These are phyloP conservation scores for Mortierella sp. DNA, from an alignment of 371 early-diverging fungal species.

Conservation along the genomic window DNA sequence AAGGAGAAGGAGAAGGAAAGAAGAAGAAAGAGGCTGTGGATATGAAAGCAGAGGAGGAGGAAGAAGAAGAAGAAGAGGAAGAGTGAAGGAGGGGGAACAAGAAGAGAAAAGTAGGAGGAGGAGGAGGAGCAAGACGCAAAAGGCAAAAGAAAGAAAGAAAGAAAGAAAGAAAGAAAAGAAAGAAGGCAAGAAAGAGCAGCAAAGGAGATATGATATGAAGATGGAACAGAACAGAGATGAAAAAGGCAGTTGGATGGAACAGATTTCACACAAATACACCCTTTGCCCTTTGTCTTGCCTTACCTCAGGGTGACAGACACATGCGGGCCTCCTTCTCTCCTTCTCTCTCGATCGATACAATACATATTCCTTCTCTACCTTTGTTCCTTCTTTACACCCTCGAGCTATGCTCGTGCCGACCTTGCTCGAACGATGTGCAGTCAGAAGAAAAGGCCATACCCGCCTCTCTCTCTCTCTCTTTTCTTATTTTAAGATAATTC, in stretches of 20 bases:
- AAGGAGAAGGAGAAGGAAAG: neutral
- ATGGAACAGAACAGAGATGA: neutral
- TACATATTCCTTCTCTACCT: neutral
- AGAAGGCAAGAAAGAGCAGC: neutral
- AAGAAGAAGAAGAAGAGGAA: neutral
- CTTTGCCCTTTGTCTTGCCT: neutral
- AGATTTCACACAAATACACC: neutral
- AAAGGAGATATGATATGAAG: neutral
- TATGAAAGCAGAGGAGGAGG: neutral
- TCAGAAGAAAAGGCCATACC: neutral
- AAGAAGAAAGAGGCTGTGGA: neutral
- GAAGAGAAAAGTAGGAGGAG: neutral
- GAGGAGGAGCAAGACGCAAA: neutral
- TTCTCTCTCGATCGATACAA: neutral
- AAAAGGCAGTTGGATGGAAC: neutral
- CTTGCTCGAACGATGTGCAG: neutral
- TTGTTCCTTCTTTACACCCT: neutral
- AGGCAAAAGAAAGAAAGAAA: constrained; percentile 2
- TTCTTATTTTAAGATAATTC: neutral
- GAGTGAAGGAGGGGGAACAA: neutral
- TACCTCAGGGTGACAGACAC: neutral
- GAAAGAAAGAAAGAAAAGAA: neutral
- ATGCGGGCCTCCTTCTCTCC: neutral
- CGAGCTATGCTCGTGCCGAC: neutral
- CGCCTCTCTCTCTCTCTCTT: neutral